phyloP scores from a whole-genome alignment of 805 yeast genomes.

The Wickerhamiella azyma region DNA sequence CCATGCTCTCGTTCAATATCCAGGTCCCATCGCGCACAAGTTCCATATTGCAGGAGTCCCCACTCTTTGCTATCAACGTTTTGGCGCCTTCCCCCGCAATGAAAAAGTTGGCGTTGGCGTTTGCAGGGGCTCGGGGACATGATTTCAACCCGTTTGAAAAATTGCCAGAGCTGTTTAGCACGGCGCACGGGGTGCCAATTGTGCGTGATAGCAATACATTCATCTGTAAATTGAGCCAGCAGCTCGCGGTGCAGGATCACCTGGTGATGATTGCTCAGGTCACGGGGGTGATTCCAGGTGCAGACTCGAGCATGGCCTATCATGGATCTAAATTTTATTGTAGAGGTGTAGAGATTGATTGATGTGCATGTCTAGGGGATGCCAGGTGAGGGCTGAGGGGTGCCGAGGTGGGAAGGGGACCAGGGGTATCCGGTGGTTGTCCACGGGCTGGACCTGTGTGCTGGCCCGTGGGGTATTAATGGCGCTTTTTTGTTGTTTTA shows the following conservation, averaged over 20 bases:
- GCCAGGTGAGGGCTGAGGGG: no score
- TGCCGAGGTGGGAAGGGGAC: no score
- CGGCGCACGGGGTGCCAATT: conserved; percentile 18
- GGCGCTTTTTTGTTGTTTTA: no score
- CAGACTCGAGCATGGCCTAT: background rate
- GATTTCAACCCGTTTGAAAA: conserved; percentile 25
- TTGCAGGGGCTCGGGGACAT: conserved; percentile 41
- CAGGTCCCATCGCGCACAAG: conserved; percentile 81
- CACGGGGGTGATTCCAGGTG: background rate
- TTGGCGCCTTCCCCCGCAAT: conserved; percentile 47
- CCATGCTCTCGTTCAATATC: conserved; percentile 71
- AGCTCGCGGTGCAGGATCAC: conserved; percentile 55
- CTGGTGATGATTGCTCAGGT: conserved; percentile 85
- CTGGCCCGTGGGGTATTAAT: no score
- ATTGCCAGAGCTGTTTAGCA: conserved; percentile 15
- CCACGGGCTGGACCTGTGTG: no score
- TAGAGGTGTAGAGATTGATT: background rate
- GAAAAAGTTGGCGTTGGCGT: conserved; percentile 48
- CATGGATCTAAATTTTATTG: background rate
- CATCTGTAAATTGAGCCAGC: conserved; percentile 19
- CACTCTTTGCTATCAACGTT: conserved; percentile 59
- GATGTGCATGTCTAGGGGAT: no score
- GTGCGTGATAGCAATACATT: conserved; percentile 20
- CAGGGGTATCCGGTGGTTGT: no score
- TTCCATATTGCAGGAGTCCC: conserved; percentile 38